Percentiles rank a stretch among this genome's conserved stretches.
Evolutionary conservation across 768 basidiomycete genomes (phyloP).

Genomic region (Mrakia hoshinonis): DNA sequence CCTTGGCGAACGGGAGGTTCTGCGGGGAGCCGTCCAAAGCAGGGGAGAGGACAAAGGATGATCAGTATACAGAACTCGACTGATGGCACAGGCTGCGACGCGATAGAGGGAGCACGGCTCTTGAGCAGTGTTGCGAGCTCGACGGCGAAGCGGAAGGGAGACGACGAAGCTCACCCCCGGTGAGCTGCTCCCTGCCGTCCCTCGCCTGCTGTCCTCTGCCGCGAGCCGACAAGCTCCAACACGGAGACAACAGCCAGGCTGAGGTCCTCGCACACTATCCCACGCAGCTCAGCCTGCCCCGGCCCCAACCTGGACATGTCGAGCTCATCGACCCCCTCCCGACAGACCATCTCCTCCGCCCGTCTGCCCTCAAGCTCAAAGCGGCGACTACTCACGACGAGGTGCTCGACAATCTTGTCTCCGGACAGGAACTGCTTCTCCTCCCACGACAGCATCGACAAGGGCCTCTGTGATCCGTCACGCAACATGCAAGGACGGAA

Average conservation of each 20-base stretch:
- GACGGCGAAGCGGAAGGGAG: too few species aligned
- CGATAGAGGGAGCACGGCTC: not conserved
- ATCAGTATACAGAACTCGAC: not conserved
- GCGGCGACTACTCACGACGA: conserved; percentile 20
- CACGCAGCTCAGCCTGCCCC: too few species aligned
- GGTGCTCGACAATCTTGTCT: conserved; percentile 25
- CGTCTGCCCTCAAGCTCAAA: not conserved
- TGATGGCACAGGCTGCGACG: too few species aligned
- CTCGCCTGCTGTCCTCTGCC: too few species aligned
- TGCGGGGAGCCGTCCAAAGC: conserved; percentile 34
- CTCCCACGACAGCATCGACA: conserved; percentile 30
- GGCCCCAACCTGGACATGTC: not conserved
- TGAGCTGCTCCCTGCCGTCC: too few species aligned
- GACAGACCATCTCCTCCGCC: not conserved
- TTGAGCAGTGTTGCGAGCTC: not conserved
- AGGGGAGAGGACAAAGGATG: conserved; percentile 1
- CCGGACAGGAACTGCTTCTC: conserved; percentile 29
- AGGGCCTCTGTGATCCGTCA: conserved; percentile 6
- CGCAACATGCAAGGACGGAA: not conserved
- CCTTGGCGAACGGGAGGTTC: conserved; percentile 71
- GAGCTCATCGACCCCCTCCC: not conserved
- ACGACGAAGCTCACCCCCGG: too few species aligned
- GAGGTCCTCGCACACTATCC: too few species aligned
- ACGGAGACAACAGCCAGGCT: too few species aligned
- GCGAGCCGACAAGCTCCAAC: too few species aligned